phyloP scores from a whole-genome alignment of 495 filamentous ascomycete species.

The Letharia lupina region DNA sequence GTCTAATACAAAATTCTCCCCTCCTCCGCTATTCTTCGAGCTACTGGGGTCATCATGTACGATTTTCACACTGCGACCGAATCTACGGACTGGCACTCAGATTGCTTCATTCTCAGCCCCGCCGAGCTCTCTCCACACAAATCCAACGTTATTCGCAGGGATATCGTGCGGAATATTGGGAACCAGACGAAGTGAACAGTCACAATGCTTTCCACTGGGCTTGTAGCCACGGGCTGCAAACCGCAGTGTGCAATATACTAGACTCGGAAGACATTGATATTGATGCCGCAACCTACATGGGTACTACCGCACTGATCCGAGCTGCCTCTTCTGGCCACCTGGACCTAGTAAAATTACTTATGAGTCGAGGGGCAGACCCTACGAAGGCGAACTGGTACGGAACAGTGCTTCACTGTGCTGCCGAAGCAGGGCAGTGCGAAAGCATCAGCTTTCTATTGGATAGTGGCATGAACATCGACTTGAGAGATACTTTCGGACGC shows the following conservation, averaged over 20 bases:
- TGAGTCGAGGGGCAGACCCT: conserved; percentile 10
- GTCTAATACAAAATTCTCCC: conserved; percentile 2
- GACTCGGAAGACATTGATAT: background rate
- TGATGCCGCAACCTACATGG: conserved; percentile 13
- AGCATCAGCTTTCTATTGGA: conserved; percentile 9
- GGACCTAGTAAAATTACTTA: conserved; percentile 10
- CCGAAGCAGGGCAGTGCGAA: conserved; percentile 13
- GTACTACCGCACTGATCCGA: conserved; percentile 11
- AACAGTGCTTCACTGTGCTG: conserved; percentile 14
- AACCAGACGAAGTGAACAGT: conserved; percentile 6
- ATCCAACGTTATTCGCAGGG: conserved; percentile 7
- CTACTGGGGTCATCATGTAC: conserved; percentile 16
- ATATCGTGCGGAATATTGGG: conserved; percentile 11
- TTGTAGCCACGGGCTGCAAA: conserved; percentile 9
- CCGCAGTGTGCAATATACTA: background rate
- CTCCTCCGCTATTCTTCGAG: conserved; percentile 16
- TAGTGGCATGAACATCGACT: conserved; percentile 8
- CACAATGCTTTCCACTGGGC: conserved; percentile 6
- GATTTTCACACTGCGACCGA: background rate
- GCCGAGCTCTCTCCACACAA: conserved; percentile 8
- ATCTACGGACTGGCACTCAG: conserved; percentile 1
- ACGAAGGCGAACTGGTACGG: conserved; percentile 19
- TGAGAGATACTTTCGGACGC: conserved; percentile 8
- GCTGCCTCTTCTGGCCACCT: conserved; percentile 15
- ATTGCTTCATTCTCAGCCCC: conserved; percentile 10